A percentile compares a stretch with the other conserved stretches of the same genome.
These are phyloP conservation scores for Suillus cothurnatus DNA, from an alignment of 768 basidiomycete genomes.

Conservation along the genomic window DNA sequence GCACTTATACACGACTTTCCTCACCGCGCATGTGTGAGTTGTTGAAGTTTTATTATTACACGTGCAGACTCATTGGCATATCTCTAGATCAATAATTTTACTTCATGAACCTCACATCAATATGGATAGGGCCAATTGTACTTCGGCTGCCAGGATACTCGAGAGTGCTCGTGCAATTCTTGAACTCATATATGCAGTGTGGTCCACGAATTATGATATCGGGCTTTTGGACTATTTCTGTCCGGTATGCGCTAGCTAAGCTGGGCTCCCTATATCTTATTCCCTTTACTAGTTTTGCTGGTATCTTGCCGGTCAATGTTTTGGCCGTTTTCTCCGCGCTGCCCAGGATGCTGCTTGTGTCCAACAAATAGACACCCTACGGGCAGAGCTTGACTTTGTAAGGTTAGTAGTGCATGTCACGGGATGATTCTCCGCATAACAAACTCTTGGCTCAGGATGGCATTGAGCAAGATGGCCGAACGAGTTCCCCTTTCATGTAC, in stretches of 20 bases:
- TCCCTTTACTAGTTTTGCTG: constrained; percentile 54
- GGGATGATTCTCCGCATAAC: not conserved
- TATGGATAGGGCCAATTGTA: constrained; percentile 56
- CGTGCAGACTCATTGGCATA: constrained; percentile 30
- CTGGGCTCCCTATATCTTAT: constrained; percentile 5
- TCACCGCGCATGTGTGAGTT: constrained; percentile 36
- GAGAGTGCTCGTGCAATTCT: constrained; percentile 66
- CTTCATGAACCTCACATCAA: constrained; percentile 79
- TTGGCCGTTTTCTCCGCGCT: constrained; percentile 66
- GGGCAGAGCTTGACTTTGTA: constrained; percentile 68
- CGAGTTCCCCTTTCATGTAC: constrained; percentile 64
- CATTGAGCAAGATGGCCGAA: constrained; percentile 63
- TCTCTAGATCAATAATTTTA: constrained; percentile 61
- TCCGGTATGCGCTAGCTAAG: constrained; percentile 44
- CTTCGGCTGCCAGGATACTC: constrained; percentile 70
- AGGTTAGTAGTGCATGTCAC: constrained; percentile 43
- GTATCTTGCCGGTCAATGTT: constrained; percentile 67
- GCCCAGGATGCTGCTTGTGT: constrained; percentile 57
- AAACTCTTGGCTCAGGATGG: constrained; percentile 41
- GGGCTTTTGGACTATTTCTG: constrained; percentile 72
- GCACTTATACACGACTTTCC: constrained; percentile 49
- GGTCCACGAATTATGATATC: constrained; percentile 73
- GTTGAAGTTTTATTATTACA: not conserved
- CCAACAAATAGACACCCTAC: constrained; percentile 60
- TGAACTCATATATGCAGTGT: constrained; percentile 65